Evolutionary conservation across 352 stramenopile species (phyloP).

Genomic region (Globisporangium irregulare): DNA sequence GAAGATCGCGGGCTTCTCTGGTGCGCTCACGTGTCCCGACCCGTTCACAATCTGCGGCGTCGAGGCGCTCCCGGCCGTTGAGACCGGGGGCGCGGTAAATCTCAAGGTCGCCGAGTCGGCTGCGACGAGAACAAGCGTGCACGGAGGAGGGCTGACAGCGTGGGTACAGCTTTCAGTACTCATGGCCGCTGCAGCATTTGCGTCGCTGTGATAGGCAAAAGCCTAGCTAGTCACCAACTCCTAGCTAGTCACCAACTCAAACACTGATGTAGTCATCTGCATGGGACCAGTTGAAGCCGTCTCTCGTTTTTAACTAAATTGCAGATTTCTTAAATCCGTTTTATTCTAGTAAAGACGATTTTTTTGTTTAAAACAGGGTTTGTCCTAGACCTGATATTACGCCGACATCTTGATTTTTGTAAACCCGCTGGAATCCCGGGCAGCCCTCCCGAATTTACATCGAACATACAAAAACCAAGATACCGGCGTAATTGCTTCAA

Average conservation of each 20-base stretch:
- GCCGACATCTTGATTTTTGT: not conserved
- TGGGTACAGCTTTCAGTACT: not conserved
- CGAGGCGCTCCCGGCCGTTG: not conserved
- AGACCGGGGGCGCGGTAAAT: not conserved
- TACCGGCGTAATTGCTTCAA: not conserved
- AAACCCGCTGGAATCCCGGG: not conserved
- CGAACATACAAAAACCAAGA: not conserved
- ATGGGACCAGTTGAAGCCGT: too few species aligned
- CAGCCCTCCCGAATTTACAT: not conserved
- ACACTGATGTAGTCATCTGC: too few species aligned
- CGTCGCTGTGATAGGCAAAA: not conserved
- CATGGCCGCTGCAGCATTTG: not conserved
- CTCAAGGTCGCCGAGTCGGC: conserved; percentile 1
- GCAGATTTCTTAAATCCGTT: not conserved
- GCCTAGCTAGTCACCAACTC: too few species aligned
- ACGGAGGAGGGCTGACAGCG: not conserved
- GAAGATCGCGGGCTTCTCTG: conserved; percentile 42
- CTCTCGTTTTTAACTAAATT: too few species aligned
- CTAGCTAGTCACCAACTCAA: too few species aligned
- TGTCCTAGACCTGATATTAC: not conserved
- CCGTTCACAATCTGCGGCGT: conserved; percentile 49
- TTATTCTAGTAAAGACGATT: not conserved
- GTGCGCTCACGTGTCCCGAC: conserved; percentile 62
- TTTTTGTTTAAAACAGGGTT: not conserved
- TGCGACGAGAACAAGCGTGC: not conserved